Evolutionary conservation across 371 early-diverging fungal species (phyloP).

Genomic region (Cokeromyces recurvatus): DNA sequence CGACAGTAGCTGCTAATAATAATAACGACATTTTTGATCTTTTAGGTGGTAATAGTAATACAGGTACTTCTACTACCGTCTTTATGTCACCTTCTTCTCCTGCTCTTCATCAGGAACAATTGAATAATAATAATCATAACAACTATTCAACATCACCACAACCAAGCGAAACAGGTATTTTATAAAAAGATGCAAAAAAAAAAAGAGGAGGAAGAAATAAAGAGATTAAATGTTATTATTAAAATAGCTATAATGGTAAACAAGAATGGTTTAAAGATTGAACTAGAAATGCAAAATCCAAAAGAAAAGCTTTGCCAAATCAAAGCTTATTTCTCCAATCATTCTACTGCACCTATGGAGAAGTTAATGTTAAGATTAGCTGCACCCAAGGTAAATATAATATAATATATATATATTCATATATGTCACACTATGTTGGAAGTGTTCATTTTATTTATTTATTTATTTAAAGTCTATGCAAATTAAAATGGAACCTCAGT

Average conservation of each 20-base stretch:
- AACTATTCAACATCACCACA: too few relatives aligned
- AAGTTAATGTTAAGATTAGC: slow-evolving; percentile 45
- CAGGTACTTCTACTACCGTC: slow-evolving; percentile 1
- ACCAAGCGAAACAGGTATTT: too few relatives aligned
- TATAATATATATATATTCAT: too few relatives aligned
- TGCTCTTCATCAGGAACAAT: too few relatives aligned
- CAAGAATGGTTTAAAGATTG: slow-evolving; percentile 37
- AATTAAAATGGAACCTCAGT: slow-evolving; percentile 62
- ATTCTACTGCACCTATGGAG: slow-evolving; percentile 51
- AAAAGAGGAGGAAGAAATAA: too few relatives aligned
- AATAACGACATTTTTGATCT: slow-evolving; percentile 17
- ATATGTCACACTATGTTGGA: too few relatives aligned
- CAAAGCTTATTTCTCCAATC: slow-evolving; percentile 49
- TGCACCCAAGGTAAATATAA: too few relatives aligned
- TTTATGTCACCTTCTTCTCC: slow-evolving; percentile 8
- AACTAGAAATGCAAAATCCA: slow-evolving; percentile 17
- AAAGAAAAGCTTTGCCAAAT: slow-evolving; percentile 10
- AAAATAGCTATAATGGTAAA: slow-evolving; percentile 34
- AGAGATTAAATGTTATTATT: too few relatives aligned
- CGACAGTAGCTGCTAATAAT: slow-evolving; percentile 5
- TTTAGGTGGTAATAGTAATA: slow-evolving; percentile 8
- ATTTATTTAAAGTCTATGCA: slow-evolving; percentile 67
- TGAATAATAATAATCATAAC: too few relatives aligned
- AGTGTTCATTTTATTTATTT: neutral
- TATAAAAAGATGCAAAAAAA: too few relatives aligned